Evolutionary conservation across 495 filamentous ascomycete genomes (phyloP), one percentile per base, ranked within the genome.

Genomic region (Friedmanniomyces simplex): DNA sequence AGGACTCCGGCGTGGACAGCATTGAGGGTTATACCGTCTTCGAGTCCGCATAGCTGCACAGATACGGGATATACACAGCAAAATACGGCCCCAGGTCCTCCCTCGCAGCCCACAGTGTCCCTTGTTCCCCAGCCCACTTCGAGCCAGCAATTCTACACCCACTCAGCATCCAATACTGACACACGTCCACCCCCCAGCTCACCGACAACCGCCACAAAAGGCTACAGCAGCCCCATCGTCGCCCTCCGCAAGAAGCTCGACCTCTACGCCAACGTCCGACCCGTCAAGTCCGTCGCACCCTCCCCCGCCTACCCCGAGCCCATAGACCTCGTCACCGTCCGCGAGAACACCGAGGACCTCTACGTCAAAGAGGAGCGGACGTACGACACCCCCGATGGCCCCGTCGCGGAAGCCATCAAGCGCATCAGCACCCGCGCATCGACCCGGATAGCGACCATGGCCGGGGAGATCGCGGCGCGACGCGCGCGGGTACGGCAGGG

Each of bases 351-450:
- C 52, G 93, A 98, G 75, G 93, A 97, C 67, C 77, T 98, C 25
- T 98, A 98, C 78, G 94, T 98, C 59, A 98, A 98, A 76, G 89
- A 97, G 72, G 93, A 98, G 75, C 77, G 74, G 66, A 96, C 89
- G 24, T 80, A 78, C 69, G 80, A 87, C 21, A 81, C 77, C 42
- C 77, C 82, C 55, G 75, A 85, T 37, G 60, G 46, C n/a, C 14
- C 12, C 5, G 84, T 96, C 55, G 94, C 93, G 55, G 90, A 96
- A 77, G 93, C 93, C 22, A 94, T 96, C 75, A 98, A 98, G 77
- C 85, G 91, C 60, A 97, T 97, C 64, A 88, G 87, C 21, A 84
- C 94, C 72, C 79, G 77, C 42, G 94, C 93, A 41, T 87, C 82
- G 13, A 79, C 66, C 60, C 82, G 91, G 55, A 97, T 98, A 66